These are phyloP conservation scores for Trametes coccinea DNA, from an alignment of 768 basidiomycete genomes.

Conservation along the genomic window DNA sequence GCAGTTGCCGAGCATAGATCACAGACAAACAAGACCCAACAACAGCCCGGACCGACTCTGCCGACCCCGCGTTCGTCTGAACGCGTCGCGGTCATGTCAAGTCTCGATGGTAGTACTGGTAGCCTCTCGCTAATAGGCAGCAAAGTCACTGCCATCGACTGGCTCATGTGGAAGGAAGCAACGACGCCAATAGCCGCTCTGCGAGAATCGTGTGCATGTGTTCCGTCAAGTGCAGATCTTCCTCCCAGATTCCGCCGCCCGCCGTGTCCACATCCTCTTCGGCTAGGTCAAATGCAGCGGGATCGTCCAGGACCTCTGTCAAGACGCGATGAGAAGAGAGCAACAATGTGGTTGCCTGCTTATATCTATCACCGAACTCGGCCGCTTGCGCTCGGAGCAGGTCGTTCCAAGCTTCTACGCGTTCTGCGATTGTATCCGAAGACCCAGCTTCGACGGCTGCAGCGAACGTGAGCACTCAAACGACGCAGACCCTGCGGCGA, in stretches of 20 bases:
- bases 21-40: constrained; percentile 10
- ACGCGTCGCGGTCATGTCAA: no score
- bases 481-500: neutral
- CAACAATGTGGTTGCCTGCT: constrained; percentile 32
- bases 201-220: constrained; percentile 38
- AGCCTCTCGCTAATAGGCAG: no score
- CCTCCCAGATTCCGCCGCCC: constrained; percentile 40
- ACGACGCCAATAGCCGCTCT: constrained; percentile 7
- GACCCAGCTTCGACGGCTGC: neutral
- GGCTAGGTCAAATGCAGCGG: constrained; percentile 33
- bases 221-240: constrained; percentile 39
- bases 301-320: constrained; percentile 38
- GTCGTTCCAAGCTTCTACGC: constrained; percentile 36
- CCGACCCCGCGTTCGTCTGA: neutral
- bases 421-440: constrained; percentile 15
- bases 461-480: neutral
- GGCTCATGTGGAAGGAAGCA: no score
- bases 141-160: no score
- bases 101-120: no score
- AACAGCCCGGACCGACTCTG: constrained; percentile 1
- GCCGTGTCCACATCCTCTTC: constrained; percentile 31
- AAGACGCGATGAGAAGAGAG: constrained; percentile 37
- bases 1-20: no score
- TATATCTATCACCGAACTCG: constrained; percentile 28
- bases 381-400: constrained; percentile 25